Base-by-base conservation (phyloP, 1,284 basidiomycete species). In the Ustilago lituana region DNA sequence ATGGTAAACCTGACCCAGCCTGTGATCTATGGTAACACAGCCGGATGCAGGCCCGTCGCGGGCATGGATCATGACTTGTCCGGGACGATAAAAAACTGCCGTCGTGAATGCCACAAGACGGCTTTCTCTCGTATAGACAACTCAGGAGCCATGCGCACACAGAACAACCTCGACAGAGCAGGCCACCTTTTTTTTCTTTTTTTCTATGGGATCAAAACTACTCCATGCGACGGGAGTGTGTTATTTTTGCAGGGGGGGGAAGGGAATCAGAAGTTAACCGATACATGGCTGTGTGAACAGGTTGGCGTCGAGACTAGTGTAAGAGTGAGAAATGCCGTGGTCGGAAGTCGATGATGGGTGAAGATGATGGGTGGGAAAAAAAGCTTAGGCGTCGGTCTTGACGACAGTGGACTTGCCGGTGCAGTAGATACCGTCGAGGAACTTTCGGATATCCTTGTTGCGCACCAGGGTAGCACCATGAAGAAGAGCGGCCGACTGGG, bases 391-490 rank as follows among this genome's bases (percentile, higher is more conserved):
- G 90, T 78, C 77, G 86, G 51, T 82, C 83, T 83, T 83, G 54
- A 84, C 85, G 41, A 80, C 68, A 36, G 76, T 70, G 66, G 87
- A 87, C 86, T 89, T 91, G 81, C 90, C 90, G 36, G 93, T 93
- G 72, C 94, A 92, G 84, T 97, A 97, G 86, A 97, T 89, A 85
- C 85, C 84, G 80, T 83, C 82, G 51, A 83, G 66, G 79, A 83
- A 83, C 79, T 84, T 83, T 69, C 83, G 83, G 82, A 84, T 84
- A 83, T 98, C 80, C 75, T 81, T 81, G 74, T 81, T 77, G 53
- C 73, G 73, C 41, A 82, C 79, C 22, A 81, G 76, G 24, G 77
- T 79, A 49, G 73, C 67, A 49, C 79, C 80, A 77, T 82, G 80
- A 20, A 82, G 73, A 43, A 77, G 60, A 40, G 80, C 80, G 24